Base-by-base conservation (phyloP, 208 protist genomes). In the Lotmaria passim region DNA sequence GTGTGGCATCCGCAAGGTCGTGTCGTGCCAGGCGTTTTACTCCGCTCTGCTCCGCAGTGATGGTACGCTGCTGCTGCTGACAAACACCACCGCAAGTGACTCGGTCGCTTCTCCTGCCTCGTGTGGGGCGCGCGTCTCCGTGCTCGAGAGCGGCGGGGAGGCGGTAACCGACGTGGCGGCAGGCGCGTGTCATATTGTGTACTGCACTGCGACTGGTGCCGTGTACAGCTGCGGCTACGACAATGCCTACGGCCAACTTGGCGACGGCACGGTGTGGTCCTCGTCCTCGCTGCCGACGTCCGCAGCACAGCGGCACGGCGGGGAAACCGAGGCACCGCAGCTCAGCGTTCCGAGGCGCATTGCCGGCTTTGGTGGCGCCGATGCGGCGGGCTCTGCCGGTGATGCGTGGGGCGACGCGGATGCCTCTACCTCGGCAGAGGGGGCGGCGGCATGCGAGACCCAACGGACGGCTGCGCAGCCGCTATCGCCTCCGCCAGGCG, bases 201-300 rank as follows among this genome's bases (percentile, higher is more conserved):
- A 88, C 69, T 93, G 87, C 73, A 96, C 86, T 11, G 67, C 69
- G 5, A 82, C 81, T 12, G 91, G 91, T 43, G 75, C 77, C 3
- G 85, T 93, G 8, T 93, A 85, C 81, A 90, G 62, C 21, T 91
- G 86, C 55, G 87, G 91, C 52, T 93, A 82, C 65, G 74, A 82
- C 62, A 96, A 96, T 60, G 76, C 60, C 19, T 83, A 91, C 69
- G 91, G 91, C 12, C 91, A 96, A 78, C 81, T 96, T 28, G 91
- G 91, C 21, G 87, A 93, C 67, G 91, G 86, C 31, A 85, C 78
- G 4, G 78, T 96, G 33, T 96, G 91, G 89, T 76, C 70, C 5
- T 14, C 48, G 23, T 36, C 46, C 10, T 21, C 41, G 33, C 31
- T 53, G 1, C 51, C 44, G 11, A 36, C 15, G 19, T 36, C 50